These are phyloP conservation scores for Paraurostyla sp. DNA, from an alignment of 73 alveolate species.

Conservation along the genomic window DNA sequence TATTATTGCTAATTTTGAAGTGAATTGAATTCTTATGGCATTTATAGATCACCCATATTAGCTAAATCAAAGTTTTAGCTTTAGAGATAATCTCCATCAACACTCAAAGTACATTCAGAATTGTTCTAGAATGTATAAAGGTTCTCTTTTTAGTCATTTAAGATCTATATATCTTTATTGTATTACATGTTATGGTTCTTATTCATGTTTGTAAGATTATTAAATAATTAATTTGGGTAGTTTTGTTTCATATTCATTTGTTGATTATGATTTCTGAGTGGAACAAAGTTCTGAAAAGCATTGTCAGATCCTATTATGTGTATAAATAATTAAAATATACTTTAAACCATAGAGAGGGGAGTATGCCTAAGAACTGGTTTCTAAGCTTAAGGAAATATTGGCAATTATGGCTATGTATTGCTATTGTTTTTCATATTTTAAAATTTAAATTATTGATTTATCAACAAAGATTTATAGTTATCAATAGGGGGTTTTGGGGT, in stretches of 20 bases:
- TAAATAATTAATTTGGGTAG: background rate
- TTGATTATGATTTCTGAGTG: background rate
- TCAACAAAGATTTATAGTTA: no score
- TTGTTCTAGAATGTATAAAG: background rate
- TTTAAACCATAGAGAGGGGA: background rate
- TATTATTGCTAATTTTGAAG: no score
- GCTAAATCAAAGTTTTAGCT: background rate
- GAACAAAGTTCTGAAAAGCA: slow-evolving; percentile 13
- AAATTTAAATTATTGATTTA: no score
- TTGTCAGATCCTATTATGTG: slow-evolving; percentile 25
- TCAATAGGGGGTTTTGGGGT: no score
- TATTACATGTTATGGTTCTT: background rate
- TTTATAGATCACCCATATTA: background rate
- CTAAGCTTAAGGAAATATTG: no score
- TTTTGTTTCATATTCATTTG: background rate
- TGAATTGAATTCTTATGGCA: background rate
- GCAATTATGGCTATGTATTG: no score
- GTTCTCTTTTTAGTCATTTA: background rate
- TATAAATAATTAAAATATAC: background rate
- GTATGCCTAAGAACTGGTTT: slow-evolving; percentile 10
- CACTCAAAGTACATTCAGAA: background rate
- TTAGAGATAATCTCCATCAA: background rate
- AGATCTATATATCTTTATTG: background rate
- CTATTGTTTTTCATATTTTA: no score
- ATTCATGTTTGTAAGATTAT: background rate